A percentile compares a stretch with the other conserved stretches of the same genome.
Evolutionary conservation across 192 early-diverging fungal genomes (phyloP).

Genomic region (Umbelopsis sp.): DNA sequence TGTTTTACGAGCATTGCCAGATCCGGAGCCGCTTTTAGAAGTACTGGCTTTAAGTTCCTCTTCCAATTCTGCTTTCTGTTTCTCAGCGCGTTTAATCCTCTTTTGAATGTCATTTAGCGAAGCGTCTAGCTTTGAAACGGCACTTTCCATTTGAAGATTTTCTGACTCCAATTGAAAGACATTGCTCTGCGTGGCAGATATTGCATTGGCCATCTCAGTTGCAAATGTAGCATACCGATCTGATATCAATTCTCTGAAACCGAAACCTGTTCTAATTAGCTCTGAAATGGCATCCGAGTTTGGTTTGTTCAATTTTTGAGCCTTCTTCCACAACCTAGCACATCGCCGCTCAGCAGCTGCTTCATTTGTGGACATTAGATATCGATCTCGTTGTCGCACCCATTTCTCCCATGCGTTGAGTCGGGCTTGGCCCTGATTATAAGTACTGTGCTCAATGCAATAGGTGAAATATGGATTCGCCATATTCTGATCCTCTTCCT

Average conservation of each 20-base stretch:
- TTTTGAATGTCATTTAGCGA: not conserved
- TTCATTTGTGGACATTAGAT: constrained; percentile 30
- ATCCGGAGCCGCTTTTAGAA: not conserved
- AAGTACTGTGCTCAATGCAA: constrained; percentile 47
- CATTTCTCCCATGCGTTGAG: constrained; percentile 51
- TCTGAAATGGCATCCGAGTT: not conserved
- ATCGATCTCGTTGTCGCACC: constrained; percentile 45
- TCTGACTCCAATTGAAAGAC: not conserved
- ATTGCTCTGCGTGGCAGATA: not conserved
- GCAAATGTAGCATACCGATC: constrained; percentile 7
- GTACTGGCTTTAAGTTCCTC: not conserved
- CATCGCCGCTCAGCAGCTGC: not conserved
- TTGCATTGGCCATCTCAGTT: constrained; percentile 9
- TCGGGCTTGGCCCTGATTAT: constrained; percentile 28
- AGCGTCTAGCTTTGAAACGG: not conserved
- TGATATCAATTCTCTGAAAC: constrained; percentile 4
- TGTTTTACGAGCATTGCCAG: no score
- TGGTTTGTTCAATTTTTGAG: not conserved
- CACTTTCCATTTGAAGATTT: not conserved
- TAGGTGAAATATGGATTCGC: constrained; percentile 56
- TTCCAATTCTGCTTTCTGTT: not conserved
- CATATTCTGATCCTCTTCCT: constrained; percentile 48
- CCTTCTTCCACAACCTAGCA: not conserved
- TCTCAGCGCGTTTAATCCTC: constrained; percentile 2
- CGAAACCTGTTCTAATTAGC: not conserved